Evolutionary conservation across 495 filamentous ascomycete species (phyloP).

Genomic region (Xylaria intraflava): DNA sequence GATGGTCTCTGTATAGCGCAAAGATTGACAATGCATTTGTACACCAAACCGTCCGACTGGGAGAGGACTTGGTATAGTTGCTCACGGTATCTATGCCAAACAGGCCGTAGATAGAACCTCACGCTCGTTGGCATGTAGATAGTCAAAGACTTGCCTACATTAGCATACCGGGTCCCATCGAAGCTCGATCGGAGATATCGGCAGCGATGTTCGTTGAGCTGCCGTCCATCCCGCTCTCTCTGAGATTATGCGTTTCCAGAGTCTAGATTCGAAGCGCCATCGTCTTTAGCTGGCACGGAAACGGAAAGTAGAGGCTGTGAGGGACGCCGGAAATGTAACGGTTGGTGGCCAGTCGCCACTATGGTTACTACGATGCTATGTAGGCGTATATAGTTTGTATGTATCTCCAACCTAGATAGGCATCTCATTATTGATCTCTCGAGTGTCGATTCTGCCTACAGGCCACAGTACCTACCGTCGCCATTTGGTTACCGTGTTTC

Average conservation of each 20-base stretch:
- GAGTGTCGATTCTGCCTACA: background rate
- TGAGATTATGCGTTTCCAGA: constrained; percentile 1
- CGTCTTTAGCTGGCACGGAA: background rate
- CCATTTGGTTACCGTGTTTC: no score
- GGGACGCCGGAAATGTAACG: background rate
- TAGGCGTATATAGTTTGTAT: background rate
- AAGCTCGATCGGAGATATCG: constrained; percentile 2
- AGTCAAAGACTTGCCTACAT: no score
- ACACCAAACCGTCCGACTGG: background rate
- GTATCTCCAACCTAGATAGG: background rate
- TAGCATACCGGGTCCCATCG: background rate
- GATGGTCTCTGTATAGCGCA: background rate
- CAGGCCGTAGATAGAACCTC: background rate
- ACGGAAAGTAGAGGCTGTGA: background rate
- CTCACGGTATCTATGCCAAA: background rate
- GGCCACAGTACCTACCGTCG: background rate
- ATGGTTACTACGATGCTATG: background rate
- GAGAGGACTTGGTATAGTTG: background rate
- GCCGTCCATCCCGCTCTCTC: background rate
- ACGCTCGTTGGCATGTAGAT: background rate
- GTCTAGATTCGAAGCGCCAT: background rate
- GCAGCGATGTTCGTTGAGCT: background rate
- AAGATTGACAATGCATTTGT: background rate
- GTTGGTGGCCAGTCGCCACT: constrained; percentile 5
- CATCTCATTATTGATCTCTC: no score